Evolutionary conservation across 2,329 filamentous ascomycete species (phyloP).

Genomic region (Trichoderma cornu-damae): DNA sequence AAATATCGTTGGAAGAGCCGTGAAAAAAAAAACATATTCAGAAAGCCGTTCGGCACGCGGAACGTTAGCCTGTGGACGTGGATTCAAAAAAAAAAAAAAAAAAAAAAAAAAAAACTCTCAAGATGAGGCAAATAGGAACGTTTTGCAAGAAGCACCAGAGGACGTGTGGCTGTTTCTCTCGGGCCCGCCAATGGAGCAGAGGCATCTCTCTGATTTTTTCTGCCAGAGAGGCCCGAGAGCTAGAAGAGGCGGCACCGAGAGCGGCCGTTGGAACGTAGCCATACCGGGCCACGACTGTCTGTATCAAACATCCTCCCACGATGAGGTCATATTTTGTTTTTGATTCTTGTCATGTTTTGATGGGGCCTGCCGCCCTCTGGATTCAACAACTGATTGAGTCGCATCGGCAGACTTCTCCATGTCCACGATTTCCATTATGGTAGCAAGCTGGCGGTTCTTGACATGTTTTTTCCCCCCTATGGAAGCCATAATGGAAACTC

Average conservation of each 20-base stretch:
- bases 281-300: constrained; percentile 30
- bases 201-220: neutral
- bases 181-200: neutral
- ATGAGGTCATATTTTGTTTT: constrained; percentile 45
- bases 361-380: neutral
- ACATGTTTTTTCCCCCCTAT: neutral
- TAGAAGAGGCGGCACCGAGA: constrained; percentile 41
- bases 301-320: constrained; percentile 42
- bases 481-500: neutral
- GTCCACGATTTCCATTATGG: neutral
- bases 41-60: constrained; percentile 40
- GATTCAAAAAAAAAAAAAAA: neutral
- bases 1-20: constrained; percentile 50
- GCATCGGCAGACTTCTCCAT: neutral
- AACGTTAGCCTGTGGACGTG: neutral
- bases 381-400: neutral
- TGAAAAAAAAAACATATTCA: constrained; percentile 52
- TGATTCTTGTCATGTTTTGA: neutral
- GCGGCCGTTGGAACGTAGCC: constrained; percentile 41
- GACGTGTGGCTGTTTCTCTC: constrained; percentile 20
- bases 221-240: constrained; percentile 18
- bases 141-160: neutral
- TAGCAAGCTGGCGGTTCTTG: neutral
- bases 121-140: neutral
- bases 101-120: too few species aligned